Evolutionary conservation across 768 basidiomycete genomes (phyloP), one percentile per base, ranked within the genome.

Genomic region (Mrakia gelida): DNA sequence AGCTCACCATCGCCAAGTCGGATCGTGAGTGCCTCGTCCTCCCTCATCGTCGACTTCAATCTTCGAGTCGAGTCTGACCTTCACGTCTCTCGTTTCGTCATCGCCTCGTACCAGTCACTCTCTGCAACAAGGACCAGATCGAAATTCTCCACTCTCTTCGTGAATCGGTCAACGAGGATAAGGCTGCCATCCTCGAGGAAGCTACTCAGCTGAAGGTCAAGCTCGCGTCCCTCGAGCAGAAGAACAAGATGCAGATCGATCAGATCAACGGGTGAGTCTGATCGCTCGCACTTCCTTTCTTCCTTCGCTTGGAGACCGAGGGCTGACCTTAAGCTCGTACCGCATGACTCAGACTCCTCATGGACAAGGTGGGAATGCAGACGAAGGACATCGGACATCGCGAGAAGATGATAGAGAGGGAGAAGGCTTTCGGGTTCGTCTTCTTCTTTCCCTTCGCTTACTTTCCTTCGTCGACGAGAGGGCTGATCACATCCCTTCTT

Each of bases 121-220:
- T 98, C 63, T 91, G 98, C 65, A 92, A 94, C 86, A 94, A 93
- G 83, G 94, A 97, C 82, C 94, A 98, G 83, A 86, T 95, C 30
- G 95, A 95, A 73, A 94, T 95, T 77, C 90, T 98, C 45, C 88
- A 67, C 16, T 52, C 90, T 9, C 86, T 97, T 38, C 90, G 95
- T 61, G 93, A 94, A 78, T 94, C 92, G 1, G 92, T 96, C 62
- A 91, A 91, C 82, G 91, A 92, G 82, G 95, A 98, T 84, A 94
- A 94, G 84, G 87, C 87, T 18, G 88, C 86, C 21, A 87, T 95
- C 15, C 92, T 92, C 82, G 86, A 85, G 1, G 92, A 95, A 75
- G 84, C 92, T 52, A 87, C 87, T 38, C 87, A 87, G 52, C 84
- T 94, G 61, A 88, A 88, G 81, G 88, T 88, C 75, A 89, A 91